A percentile compares a stretch with the other conserved stretches of the same genome.
phyloP scores from a whole-genome alignment of 345 rosid genomes.

The Salix dunnii region DNA sequence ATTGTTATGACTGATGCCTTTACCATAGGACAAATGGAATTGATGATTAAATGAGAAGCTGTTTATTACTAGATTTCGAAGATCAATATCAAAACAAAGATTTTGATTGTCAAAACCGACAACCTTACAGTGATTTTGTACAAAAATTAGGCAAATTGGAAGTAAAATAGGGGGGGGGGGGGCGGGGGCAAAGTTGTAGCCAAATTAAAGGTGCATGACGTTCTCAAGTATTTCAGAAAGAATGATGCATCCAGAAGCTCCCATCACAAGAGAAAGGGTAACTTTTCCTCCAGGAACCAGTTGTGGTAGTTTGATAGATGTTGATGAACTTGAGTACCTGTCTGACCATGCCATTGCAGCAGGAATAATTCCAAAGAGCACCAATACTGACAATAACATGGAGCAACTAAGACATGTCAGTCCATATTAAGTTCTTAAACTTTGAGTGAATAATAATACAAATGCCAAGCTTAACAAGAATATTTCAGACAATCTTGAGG shows the following conservation, averaged over 20 bases:
- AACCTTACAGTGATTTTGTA: background rate
- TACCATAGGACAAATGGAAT: background rate
- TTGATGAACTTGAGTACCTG: slow-evolving; percentile 46
- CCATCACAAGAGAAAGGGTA: slow-evolving; percentile 56
- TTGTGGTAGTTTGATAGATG: slow-evolving; percentile 30
- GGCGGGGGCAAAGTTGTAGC: background rate
- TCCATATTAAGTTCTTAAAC: background rate
- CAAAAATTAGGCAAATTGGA: background rate
- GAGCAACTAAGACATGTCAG: background rate
- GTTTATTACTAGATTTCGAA: too few relatives aligned
- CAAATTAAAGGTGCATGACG: background rate
- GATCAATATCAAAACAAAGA: background rate
- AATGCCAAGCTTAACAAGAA: too few relatives aligned
- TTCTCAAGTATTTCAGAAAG: slow-evolving; percentile 51
- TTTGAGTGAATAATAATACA: background rate
- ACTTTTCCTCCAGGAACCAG: slow-evolving; percentile 76
- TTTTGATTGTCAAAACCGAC: background rate
- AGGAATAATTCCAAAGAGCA: slow-evolving; percentile 79
- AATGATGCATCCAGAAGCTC: slow-evolving; percentile 59
- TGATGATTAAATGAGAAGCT: too few relatives aligned
- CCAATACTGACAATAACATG: slow-evolving; percentile 43
- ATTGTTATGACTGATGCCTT: background rate
- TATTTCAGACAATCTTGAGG: background rate
- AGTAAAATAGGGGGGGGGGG: background rate
- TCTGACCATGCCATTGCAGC: slow-evolving; percentile 98